Percentiles rank a stretch among this genome's conserved stretches.
phyloP scores from a whole-genome alignment of 352 stramenopile species.

The Globisporangium yorkense region DNA sequence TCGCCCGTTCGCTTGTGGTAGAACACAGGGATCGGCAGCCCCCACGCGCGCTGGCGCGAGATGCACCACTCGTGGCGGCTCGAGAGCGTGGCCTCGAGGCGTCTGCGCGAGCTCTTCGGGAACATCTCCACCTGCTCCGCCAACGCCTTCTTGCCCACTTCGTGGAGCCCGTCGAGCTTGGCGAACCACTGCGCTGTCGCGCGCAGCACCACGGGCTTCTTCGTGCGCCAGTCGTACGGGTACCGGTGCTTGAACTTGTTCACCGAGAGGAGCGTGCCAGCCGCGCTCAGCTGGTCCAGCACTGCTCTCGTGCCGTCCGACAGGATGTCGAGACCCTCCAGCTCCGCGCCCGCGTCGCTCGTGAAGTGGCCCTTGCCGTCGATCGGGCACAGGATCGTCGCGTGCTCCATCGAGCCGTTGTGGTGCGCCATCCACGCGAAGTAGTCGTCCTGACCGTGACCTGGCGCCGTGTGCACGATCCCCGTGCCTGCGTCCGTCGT shows the following conservation, averaged over 20 bases:
- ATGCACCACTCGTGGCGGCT: constrained; percentile 98
- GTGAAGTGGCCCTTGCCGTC: constrained; percentile 77
- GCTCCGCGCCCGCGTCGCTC: constrained; percentile 83
- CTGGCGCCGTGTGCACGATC: constrained; percentile 98
- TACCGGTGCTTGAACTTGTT: constrained; percentile 93
- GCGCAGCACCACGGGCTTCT: constrained; percentile 97
- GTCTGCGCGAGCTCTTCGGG: constrained; percentile 74
- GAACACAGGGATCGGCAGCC: constrained; percentile 98
- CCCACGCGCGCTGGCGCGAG: constrained; percentile 96
- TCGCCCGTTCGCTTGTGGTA: constrained; percentile 90
- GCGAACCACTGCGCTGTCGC: constrained; percentile 99
- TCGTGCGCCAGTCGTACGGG: constrained; percentile 99
- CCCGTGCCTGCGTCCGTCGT: constrained; percentile 97
- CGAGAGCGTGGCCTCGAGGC: constrained; percentile 83
- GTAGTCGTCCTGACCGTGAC: constrained; percentile 97
- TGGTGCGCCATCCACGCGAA: constrained; percentile 69
- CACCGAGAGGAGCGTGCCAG: constrained; percentile 80
- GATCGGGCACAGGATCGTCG: constrained; percentile 58
- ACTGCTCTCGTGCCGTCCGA: constrained; percentile 91
- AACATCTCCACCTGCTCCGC: constrained; percentile 89
- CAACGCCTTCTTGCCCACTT: constrained; percentile 51
- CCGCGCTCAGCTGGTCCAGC: constrained; percentile 78
- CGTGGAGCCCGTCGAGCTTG: constrained; percentile 91
- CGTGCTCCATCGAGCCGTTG: constrained; percentile 8
- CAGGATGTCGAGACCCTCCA: constrained; percentile 89